Base-by-base conservation (phyloP, 192 early-diverging fungal genomes). In the Mortierella hygrophila region DNA sequence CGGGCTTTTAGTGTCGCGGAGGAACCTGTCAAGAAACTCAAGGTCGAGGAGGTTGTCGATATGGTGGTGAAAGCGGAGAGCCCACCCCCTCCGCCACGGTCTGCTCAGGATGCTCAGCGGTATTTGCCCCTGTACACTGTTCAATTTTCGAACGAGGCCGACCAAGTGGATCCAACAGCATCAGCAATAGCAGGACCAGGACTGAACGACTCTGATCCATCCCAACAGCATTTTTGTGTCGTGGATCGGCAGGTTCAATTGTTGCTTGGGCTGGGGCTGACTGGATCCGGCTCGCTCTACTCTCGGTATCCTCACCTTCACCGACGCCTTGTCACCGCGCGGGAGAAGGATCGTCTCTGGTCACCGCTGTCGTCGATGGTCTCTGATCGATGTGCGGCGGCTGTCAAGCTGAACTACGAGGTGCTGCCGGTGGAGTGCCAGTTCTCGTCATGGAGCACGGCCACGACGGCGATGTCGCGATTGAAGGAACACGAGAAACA, bases 121-220 rank as follows among this genome's bases (percentile, higher is more conserved):
- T 94, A 91, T 68, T 76, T 93, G 44, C 94, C 93, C 10, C 81
- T 95, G 44, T 95, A 94, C 73, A 95, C 94, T n/a, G 92, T 95
- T 32, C 94, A 94, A 70, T 87, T 94, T 37, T 83, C 81, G 21
- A 90, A 89, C 44, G 83, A 89, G 15, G 72, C 76, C 38, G 82
- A 72, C 6, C 87, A 84, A 21, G 40, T 47, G 40, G 75, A 54
- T 16, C 40, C 55, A 32, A 46, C 70, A 44, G 41, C 78, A 49
- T 20, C 49, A n/a, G 35, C 44, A 52, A 37, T 21, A 35, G 55
- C 7, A 16, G 47, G n/a, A 46, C 21, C 15, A 26, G 47, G n/a
- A 46, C 3, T 74, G 44, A 23, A 41, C 29, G 29, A 13, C 41
- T 35, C 20, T 37, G 32, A 40, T 70, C 11, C 60, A 16, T 32